These are phyloP conservation scores for Microdochium bolleyi DNA, from an alignment of 2,329 filamentous ascomycete species.

Conservation along the genomic window DNA sequence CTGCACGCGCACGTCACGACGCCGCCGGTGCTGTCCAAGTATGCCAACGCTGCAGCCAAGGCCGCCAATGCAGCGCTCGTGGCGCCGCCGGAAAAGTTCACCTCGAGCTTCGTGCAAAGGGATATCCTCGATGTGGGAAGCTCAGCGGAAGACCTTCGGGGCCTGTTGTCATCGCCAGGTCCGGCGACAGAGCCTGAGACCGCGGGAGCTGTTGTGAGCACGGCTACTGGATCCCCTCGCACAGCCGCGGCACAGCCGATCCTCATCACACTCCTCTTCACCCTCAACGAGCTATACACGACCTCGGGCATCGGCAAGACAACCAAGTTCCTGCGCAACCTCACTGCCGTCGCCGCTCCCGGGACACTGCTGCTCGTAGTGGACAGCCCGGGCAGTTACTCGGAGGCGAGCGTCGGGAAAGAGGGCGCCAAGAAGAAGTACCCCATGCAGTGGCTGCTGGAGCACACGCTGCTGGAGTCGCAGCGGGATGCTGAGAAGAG, in stretches of 20 bases:
- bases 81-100: constrained; percentile 23
- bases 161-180: constrained; percentile 16
- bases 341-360: constrained; percentile 49
- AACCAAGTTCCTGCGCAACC: constrained; percentile 63
- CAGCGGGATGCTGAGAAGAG: background rate
- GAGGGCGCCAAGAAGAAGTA: constrained; percentile 56
- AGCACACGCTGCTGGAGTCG: constrained; percentile 61
- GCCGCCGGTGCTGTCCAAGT: constrained; percentile 40
- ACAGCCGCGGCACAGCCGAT: constrained; percentile 21
- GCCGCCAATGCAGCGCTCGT: constrained; percentile 38
- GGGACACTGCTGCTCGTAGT: constrained; percentile 74
- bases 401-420: constrained; percentile 64
- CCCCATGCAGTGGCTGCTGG: constrained; percentile 88
- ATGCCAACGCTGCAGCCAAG: constrained; percentile 38
- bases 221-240: background rate
- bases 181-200: background rate
- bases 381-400: constrained; percentile 91
- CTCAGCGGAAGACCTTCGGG: constrained; percentile 18
- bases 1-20: constrained; percentile 50
- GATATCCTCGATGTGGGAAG: constrained; percentile 38
- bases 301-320: constrained; percentile 63
- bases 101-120: constrained; percentile 32
- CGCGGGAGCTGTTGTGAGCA: background rate
- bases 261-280: constrained; percentile 83
- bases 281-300: constrained; percentile 89